Percentiles rank a stretch among this genome's conserved stretches.
phyloP scores from a whole-genome alignment of 257 asterid species.

The Rehmannia glutinosa region DNA sequence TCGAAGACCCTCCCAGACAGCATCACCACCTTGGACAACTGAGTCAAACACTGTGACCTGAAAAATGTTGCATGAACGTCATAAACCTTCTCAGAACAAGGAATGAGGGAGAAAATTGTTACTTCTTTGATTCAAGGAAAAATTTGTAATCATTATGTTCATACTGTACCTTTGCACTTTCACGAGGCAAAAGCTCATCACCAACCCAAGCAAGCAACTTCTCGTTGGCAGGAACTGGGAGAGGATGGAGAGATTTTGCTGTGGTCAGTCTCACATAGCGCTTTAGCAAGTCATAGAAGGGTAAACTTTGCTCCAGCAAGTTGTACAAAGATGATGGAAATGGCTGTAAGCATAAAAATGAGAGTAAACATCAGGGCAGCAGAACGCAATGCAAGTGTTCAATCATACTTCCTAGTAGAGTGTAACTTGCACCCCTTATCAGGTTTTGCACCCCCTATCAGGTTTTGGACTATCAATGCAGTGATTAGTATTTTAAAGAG shows the following conservation, averaged over 20 bases:
- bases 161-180: slow-evolving; percentile 67
- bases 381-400: background rate
- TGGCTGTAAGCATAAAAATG: slow-evolving; percentile 43
- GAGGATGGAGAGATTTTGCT: slow-evolving; percentile 27
- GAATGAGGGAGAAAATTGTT: background rate
- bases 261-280: slow-evolving; percentile 28
- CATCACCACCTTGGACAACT: slow-evolving; percentile 83
- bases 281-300: slow-evolving; percentile 78
- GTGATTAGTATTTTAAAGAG: background rate
- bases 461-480: background rate
- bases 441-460: background rate
- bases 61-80: slow-evolving; percentile 14
- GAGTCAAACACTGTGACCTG: slow-evolving; percentile 80
- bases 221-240: slow-evolving; percentile 76
- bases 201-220: slow-evolving; percentile 95
- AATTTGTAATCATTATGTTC: background rate
- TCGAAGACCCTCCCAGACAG: slow-evolving; percentile 84
- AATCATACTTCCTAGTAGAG: background rate
- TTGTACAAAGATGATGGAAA: slow-evolving; percentile 65
- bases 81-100: slow-evolving; percentile 5
- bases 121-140: background rate
- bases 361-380: slow-evolving; percentile 11
- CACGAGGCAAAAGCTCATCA: slow-evolving; percentile 82
- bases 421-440: background rate
- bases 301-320: slow-evolving; percentile 79